Base-by-base conservation (phyloP, 1,284 basidiomycete genomes). In the Naganishia sp. region DNA sequence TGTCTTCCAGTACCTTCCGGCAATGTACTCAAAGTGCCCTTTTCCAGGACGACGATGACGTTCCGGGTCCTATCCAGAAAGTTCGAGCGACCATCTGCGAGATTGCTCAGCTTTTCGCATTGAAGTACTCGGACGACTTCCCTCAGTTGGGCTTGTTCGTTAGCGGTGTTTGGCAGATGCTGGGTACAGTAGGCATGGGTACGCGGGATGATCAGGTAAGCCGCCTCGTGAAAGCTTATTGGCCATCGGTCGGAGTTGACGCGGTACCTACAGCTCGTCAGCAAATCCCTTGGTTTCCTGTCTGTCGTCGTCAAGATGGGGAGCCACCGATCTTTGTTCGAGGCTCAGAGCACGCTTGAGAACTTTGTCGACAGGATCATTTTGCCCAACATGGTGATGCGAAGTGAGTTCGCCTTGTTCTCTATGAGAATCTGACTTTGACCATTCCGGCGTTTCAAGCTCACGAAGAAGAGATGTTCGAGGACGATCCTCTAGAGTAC, bases 401-500 rank as follows among this genome's bases (percentile, higher is more conserved):
- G 94, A 69, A 82, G 84, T 85, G 61, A 71, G 81, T 74, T 23
- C 32, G 17, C 13, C 18, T 61, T 31, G 13, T 13, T 39, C 13
- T 13, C 3, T 9, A 9, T 9, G 13, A 9, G 7, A 13, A 25
- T 32, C 23, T 51, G 11, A 17, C 35, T 10, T 42, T n/a, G 43
- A 28, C 9, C 25, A 18, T 21, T 31, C 10, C 31, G 23, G 17
- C 21, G 18, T 31, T 32, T 6, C 18, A 66, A 80, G 88, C 90
- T 62, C 89, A 93, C 70, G 94, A 98, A 70, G 85, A 94, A 67
- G 95, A 99, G 75, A 89, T 94, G 79, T 98, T 99, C 74, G 93
- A 98, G 79, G 95, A 99, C 70, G 94, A 97, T 72, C 95, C 95
- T 0, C 85, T 95, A 54, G 95, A 98, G 76, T 99, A 91, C 77